phyloP scores from a whole-genome alignment of 108 stramenopile species.

The Cylindrotheca closterium region DNA sequence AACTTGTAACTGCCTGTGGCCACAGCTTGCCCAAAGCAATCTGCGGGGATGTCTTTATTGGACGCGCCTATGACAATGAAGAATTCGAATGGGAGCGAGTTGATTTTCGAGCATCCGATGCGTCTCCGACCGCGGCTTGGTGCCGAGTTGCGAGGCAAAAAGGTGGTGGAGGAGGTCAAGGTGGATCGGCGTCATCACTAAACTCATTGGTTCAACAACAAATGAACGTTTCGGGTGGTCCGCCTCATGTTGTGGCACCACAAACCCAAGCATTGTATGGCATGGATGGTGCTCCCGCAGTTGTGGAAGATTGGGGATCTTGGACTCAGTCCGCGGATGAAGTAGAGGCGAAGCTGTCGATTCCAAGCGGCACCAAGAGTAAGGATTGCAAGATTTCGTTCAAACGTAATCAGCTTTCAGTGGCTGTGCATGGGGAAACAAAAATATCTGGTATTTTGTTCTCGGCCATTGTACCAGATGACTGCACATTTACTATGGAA shows the following conservation, averaged over 20 bases:
- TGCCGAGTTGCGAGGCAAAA: constrained; percentile 39
- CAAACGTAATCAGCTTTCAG: constrained; percentile 39
- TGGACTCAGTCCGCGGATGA: constrained; percentile 75
- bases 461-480: constrained; percentile 52
- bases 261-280: constrained; percentile 1
- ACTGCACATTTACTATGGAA: constrained; percentile 71
- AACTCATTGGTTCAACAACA: constrained; percentile 27
- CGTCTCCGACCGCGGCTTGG: constrained; percentile 43
- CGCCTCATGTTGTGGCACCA: not conserved
- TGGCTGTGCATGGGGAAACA: constrained; percentile 43
- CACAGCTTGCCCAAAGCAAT: constrained; percentile 45
- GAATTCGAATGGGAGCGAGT: constrained; percentile 63
- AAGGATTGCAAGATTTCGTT: constrained; percentile 69
- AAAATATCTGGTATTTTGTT: constrained; percentile 20
- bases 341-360: constrained; percentile 61
- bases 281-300: constrained; percentile 19
- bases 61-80: constrained; percentile 71
- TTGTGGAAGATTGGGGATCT: constrained; percentile 31
- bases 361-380: constrained; percentile 44
- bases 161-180: constrained; percentile 57
- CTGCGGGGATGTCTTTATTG: constrained; percentile 73
- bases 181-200: constrained; percentile 31
- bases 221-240: not conserved
- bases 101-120: constrained; percentile 53
- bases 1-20: constrained; percentile 55